Percentiles rank a stretch among this genome's conserved stretches.
Conservation (phyloP, 225 moss, liverwort and hornwort genomes). For the Marchantia polymorpha region DNA sequence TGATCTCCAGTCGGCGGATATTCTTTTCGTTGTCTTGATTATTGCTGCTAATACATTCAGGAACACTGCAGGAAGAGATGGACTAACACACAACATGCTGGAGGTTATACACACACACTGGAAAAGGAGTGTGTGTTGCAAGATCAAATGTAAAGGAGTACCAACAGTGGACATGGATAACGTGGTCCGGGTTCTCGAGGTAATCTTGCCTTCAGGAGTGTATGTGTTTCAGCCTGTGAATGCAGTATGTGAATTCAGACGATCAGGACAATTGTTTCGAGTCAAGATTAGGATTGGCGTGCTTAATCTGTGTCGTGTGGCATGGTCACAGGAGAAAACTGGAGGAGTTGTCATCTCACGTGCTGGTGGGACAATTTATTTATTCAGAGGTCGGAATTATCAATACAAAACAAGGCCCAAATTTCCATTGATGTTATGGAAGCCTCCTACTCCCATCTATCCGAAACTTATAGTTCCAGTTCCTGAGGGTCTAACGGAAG, state of each 20-base stretch:
- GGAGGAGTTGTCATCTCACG: constrained; percentile 82
- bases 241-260: not conserved
- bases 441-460: constrained; percentile 87
- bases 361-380: constrained; percentile 60
- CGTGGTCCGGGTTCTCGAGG: constrained; percentile 77
- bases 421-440: constrained; percentile 90
- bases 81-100: constrained; percentile 98
- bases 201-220: constrained; percentile 18
- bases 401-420: constrained; percentile 73
- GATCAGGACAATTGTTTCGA: not conserved
- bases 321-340: constrained; percentile 61
- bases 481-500: constrained; percentile 65
- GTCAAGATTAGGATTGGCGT: not conserved
- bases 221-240: not conserved
- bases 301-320: not conserved
- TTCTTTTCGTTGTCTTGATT: not conserved
- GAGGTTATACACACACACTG: constrained; percentile 80
- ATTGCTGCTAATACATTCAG: not conserved
- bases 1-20: not conserved
- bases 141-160: constrained; percentile 95
- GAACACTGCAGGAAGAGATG: constrained; percentile 73
- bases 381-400: constrained; percentile 93
- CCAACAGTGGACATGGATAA: constrained; percentile 99
- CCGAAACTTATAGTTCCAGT: constrained; percentile 72
- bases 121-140: constrained; percentile 90